These are phyloP conservation scores for Candida caryicola DNA, from an alignment of 805 yeast species.

Conservation along the genomic window DNA sequence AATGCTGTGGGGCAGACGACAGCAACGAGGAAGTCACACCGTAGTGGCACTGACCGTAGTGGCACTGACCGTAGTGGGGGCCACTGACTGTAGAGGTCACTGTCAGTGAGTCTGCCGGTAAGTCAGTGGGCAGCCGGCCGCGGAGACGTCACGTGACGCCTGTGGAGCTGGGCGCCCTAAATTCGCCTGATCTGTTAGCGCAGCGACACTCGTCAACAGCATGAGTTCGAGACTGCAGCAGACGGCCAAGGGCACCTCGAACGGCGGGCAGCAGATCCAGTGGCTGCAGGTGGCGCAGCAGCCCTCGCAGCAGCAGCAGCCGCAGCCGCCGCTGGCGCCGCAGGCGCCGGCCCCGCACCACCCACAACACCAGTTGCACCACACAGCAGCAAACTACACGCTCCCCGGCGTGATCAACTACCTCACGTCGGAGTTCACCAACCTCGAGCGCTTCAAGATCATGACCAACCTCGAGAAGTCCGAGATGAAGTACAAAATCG, in stretches of 20 bases:
- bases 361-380: conserved; percentile 7
- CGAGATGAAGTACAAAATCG: conserved; percentile 49
- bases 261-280: not conserved
- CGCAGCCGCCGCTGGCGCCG: conserved; percentile 3
- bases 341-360: conserved; percentile 6
- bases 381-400: conserved; percentile 35
- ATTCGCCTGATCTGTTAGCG: no score
- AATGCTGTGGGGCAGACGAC: no score
- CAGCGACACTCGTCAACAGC: no score
- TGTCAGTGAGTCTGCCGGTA: no score
- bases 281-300: conserved; percentile 8
- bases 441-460: conserved; percentile 40
- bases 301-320: conserved; percentile 6
- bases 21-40: no score
- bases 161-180: no score
- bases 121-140: not conserved
- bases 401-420: conserved; percentile 61
- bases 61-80: no score
- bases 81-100: no score
- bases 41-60: no score
- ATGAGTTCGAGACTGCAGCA: conserved; percentile 3
- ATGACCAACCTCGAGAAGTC: conserved; percentile 52
- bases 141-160: not conserved
- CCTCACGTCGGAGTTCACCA: conserved; percentile 56
- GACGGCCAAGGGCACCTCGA: conserved; percentile 1